Evolutionary conservation across 768 basidiomycete genomes (phyloP), one percentile per base, ranked within the genome.

Genomic region (Macrolepiota albuminosa): DNA sequence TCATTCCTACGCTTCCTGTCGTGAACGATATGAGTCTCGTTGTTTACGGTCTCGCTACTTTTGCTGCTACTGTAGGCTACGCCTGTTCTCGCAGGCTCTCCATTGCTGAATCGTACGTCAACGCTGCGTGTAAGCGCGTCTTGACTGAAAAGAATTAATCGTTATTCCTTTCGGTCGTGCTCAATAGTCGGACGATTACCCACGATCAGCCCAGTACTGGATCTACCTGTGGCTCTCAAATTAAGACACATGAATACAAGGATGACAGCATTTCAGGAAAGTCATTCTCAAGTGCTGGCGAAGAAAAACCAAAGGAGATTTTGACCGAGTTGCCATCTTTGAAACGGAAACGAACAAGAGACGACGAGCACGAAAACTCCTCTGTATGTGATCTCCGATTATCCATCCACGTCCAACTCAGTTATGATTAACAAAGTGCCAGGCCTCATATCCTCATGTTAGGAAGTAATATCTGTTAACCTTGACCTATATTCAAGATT

Each of bases 11-110:
- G 80, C 70, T 84, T 61, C 80, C 81, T 54, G 74, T 31, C 5
- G 54, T 79, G 16, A 72, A 73, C 55, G 84, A 85, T 61, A 74
- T 84, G 67, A 83, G 80, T 70, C 75, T 83, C 60, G 78, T 83
- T 33, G 77, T 83, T 57, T 81, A 78, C 54, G 81, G 83, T 61
- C 73, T 86, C 58, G 83, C 84, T 34, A 84, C 84, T 16, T 78
- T 85, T 63, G 83, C 84, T 56, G 84, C 83, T 8, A 82, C 81
- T 14, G 77, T 85, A 29, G 82, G 84, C 53, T 86, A 85, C 63
- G 81, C 82, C 3, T 84, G 76, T 61, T 72, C 79, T 24, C 80
- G 83, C 54, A 79, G 78, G 58, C 65, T 72, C 49, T 65, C 63
- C 45, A 11, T 47, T 16, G 49, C 66, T 26, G 70, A 68, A 65